phyloP scores from a whole-genome alignment of 1,284 basidiomycete species.

The Anthracocystis walkeri region DNA sequence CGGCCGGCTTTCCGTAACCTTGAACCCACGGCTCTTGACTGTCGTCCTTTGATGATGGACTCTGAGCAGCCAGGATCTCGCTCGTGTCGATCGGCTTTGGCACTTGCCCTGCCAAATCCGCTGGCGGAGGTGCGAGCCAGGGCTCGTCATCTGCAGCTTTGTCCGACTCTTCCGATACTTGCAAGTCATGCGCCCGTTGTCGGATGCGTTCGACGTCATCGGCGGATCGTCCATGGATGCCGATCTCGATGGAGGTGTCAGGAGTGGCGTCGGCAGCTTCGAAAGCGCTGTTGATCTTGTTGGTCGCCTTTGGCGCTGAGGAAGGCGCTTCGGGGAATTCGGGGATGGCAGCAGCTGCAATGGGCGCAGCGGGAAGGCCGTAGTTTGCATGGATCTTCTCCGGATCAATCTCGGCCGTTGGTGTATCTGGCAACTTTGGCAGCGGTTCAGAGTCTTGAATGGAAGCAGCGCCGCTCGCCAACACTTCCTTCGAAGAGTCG shows the following conservation, averaged over 20 bases:
- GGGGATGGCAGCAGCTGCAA: slow-evolving; percentile 26
- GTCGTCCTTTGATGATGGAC: slow-evolving; percentile 14
- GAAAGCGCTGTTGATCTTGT: slow-evolving; percentile 25
- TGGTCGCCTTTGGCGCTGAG: slow-evolving; percentile 23
- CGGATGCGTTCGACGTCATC: slow-evolving; percentile 48
- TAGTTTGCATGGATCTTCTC: slow-evolving; percentile 31
- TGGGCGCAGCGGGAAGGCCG: slow-evolving; percentile 16
- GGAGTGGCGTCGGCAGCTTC: slow-evolving; percentile 26
- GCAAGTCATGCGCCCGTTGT: slow-evolving; percentile 35
- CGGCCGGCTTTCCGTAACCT: slow-evolving; percentile 32
- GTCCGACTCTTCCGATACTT: slow-evolving; percentile 28
- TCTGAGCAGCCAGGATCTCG: slow-evolving; percentile 31
- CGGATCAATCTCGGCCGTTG: slow-evolving; percentile 43
- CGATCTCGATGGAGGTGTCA: slow-evolving; percentile 57
- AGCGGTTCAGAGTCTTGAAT: slow-evolving; percentile 14
- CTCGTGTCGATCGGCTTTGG: slow-evolving; percentile 42
- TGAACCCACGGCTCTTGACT: slow-evolving; percentile 44
- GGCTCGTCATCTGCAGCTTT: slow-evolving; percentile 19
- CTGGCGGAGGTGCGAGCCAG: slow-evolving; percentile 35
- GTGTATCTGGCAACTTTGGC: slow-evolving; percentile 46
- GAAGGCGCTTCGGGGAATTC: slow-evolving; percentile 54
- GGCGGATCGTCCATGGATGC: slow-evolving; percentile 50
- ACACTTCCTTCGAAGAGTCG: slow-evolving; percentile 11
- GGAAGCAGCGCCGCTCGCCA: slow-evolving; percentile 10
- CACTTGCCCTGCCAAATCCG: slow-evolving; percentile 33